Evolutionary conservation across 345 rosid genomes (phyloP).

Genomic region (Syzygium jambos): DNA sequence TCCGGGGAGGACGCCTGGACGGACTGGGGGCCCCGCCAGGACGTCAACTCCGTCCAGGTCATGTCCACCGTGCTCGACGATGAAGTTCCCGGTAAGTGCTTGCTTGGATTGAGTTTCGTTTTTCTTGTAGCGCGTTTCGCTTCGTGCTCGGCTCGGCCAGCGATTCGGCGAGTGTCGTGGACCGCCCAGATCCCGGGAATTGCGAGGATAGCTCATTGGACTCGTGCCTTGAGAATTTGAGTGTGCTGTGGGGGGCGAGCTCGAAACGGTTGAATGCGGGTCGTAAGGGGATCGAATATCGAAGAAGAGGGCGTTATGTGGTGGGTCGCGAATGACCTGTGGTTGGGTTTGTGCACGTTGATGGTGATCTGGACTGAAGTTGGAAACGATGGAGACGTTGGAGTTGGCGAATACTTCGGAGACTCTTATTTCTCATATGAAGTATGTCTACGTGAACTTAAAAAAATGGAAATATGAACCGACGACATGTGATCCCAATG

Average conservation of each 20-base stretch:
- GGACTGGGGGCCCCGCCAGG: conserved; percentile 70
- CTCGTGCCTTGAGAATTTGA: neutral
- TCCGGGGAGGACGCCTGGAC: conserved; percentile 77
- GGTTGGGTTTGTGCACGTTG: neutral
- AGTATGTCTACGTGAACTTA: too few relatives aligned
- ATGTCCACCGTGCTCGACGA: conserved; percentile 57
- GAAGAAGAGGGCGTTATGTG: neutral
- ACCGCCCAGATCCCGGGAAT: neutral
- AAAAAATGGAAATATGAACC: too few relatives aligned
- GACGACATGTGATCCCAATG: too few relatives aligned
- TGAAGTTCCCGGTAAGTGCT: conserved; percentile 46
- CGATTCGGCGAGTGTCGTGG: neutral
- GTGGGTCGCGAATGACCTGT: neutral
- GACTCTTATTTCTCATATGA: too few relatives aligned
- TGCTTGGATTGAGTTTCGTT: neutral
- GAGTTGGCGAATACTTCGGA: too few relatives aligned
- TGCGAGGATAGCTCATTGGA: neutral
- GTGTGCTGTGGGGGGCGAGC: neutral
- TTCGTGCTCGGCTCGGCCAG: neutral
- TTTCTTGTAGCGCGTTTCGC: neutral
- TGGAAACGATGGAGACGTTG: neutral
- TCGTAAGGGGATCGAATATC: neutral
- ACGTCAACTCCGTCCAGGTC: conserved; percentile 38
- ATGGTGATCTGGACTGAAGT: neutral
- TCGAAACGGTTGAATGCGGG: neutral